Conservation (phyloP, 495 filamentous ascomycete species). For the Trichoderma reesei region DNA sequence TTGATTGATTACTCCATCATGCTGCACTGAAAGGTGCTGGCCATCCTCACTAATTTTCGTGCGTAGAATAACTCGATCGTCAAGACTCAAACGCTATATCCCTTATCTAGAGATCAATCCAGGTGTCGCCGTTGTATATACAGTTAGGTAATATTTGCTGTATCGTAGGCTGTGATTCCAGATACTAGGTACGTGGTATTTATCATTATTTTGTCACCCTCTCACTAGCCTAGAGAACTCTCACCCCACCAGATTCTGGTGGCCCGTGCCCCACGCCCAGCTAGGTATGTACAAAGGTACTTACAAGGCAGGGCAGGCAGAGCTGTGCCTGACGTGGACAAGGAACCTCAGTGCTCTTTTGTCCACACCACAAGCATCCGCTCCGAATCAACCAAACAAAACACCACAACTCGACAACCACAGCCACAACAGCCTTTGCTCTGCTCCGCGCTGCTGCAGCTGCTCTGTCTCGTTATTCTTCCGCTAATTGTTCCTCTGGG, state of each 20-base stretch:
- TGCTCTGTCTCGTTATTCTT: not conserved
- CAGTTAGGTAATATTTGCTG: too few relatives aligned
- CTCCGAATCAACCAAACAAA: not conserved
- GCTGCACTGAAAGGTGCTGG: too few relatives aligned
- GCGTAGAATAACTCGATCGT: too few relatives aligned
- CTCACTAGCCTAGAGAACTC: not conserved
- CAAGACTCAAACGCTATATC: too few relatives aligned
- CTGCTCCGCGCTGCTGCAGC: not conserved
- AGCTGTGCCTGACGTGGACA: slow-evolving; percentile 28
- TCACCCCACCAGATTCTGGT: not conserved
- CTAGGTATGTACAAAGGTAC: not conserved
- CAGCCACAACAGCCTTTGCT: not conserved
- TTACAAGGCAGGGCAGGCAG: slow-evolving; percentile 19
- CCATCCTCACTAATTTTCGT: too few relatives aligned
- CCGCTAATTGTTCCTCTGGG: not conserved
- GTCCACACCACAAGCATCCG: slow-evolving; percentile 6
- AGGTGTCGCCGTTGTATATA: too few relatives aligned
- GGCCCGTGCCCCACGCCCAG: not conserved
- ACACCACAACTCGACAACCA: not conserved
- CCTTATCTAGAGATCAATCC: too few relatives aligned
- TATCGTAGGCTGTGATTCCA: too few relatives aligned
- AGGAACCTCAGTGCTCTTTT: not conserved
- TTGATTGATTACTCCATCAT: too few relatives aligned
- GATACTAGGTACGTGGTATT: too few relatives aligned
- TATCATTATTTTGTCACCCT: not conserved